Evolutionary conservation across 2,329 filamentous ascomycete species (phyloP), one percentile per base, ranked within the genome.

Genomic region (Coniochaeta hoffmannii): DNA sequence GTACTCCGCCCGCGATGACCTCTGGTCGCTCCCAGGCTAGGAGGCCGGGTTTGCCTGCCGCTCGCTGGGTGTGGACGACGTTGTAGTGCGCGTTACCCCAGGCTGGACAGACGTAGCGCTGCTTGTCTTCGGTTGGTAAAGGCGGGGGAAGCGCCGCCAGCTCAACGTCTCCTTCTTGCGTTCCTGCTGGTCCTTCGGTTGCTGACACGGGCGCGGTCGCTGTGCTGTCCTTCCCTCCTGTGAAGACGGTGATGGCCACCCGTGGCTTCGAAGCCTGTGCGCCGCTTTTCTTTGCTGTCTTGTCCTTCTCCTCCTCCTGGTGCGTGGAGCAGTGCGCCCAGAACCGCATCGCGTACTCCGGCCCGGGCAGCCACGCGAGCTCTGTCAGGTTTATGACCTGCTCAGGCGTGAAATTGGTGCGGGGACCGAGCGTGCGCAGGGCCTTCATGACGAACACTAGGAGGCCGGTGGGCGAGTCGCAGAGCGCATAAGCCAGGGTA

Each of bases 311-410:
- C 28, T 64, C 61, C 4, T 55, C 54, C 1, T 63, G 63, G 44
- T 72, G 69, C n/a, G 67, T 66, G 15, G 68, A 66, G 36, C 74
- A 76, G 34, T 74, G 66, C 7, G 78, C 73, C 79, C 77, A 82
- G 55, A 78, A 86, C 26, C 83, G 71, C 61, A 86, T 67, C 3
- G 76, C 77, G 1, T 77, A 77, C 62, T 88, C 85, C 0, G 83
- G 83, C 0, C 85, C 85, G 0, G 85, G 84, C 1, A 88, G 68
- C 86, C 85, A 88, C 22, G 83, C 79, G 28, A 87, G 69, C 64
- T 82, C 78, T 1, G 82, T 78, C 62, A 85, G 72, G 17, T 81
- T 82, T 56, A 88, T 73, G 24, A 88, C 72, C 55, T 87, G 81
- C 14, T 73, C 70, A 3, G 73, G 69, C 1, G 73, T 72, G 53